Conservation (phyloP, 495 filamentous ascomycete species). For the Aspergillus heteromorphus region DNA sequence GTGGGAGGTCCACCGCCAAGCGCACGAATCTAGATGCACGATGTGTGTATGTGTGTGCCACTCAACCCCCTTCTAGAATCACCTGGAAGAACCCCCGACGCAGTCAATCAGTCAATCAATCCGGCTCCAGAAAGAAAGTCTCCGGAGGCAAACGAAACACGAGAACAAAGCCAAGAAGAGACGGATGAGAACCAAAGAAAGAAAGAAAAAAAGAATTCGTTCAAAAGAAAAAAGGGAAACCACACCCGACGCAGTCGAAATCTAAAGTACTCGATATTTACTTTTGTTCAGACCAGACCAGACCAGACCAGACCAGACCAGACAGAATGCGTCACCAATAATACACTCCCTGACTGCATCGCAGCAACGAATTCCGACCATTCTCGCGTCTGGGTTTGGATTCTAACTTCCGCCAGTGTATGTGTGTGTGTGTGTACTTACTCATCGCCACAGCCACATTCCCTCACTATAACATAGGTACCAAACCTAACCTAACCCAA, state of each 20-base stretch:
- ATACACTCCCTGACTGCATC: too few relatives aligned
- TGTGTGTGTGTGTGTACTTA: not conserved
- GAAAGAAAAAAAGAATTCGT: not conserved
- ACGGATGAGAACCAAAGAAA: not conserved
- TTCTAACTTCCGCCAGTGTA: too few relatives aligned
- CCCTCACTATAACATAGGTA: not conserved
- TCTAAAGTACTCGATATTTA: too few relatives aligned
- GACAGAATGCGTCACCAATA: too few relatives aligned
- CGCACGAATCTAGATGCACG: too few relatives aligned
- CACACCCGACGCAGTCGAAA: too few relatives aligned
- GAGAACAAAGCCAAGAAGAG: not conserved
- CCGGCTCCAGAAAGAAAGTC: not conserved
- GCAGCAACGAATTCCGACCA: too few relatives aligned
- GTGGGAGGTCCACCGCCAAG: too few relatives aligned
- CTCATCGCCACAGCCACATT: not conserved
- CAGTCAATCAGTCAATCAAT: slow-evolving; percentile 13
- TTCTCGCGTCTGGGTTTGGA: too few relatives aligned
- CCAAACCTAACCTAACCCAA: not conserved
- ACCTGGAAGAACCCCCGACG: not conserved
- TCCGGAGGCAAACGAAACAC: not conserved
- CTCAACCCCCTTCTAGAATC: not conserved
- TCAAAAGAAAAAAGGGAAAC: not conserved
- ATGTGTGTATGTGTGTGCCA: too few relatives aligned
- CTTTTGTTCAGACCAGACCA: too few relatives aligned
- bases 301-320: too few relatives aligned